A percentile compares a stretch with the other conserved stretches of the same genome.
Conservation (phyloP, 441 rosid genomes). For the Syzygium syzygioides region DNA sequence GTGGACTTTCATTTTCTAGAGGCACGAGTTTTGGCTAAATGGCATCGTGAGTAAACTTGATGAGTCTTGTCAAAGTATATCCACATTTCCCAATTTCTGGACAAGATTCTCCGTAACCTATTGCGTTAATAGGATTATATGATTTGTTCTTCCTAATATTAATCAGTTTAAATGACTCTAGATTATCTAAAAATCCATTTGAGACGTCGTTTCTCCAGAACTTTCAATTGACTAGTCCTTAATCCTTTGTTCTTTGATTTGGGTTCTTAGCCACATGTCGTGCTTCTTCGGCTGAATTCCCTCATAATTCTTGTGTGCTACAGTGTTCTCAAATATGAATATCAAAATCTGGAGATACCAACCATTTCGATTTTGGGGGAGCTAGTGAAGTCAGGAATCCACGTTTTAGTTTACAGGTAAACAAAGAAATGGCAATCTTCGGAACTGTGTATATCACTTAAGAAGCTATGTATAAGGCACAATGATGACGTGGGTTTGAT, state of each 20-base stretch:
- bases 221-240: background rate
- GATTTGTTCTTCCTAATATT: background rate
- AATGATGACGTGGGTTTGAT: background rate
- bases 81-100: background rate
- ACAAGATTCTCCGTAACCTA: background rate
- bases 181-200: background rate
- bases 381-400: constrained; percentile 30
- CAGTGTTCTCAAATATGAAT: constrained; percentile 28
- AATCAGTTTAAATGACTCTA: background rate
- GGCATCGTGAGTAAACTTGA: background rate
- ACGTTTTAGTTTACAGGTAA: constrained; percentile 46
- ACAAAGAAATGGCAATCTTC: background rate
- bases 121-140: background rate
- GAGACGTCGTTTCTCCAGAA: background rate
- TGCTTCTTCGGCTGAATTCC: background rate
- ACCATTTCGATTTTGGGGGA: constrained; percentile 26
- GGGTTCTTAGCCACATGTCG: background rate
- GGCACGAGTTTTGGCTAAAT: background rate
- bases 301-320: background rate
- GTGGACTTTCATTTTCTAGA: background rate
- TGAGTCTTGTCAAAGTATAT: background rate
- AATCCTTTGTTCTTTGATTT: background rate
- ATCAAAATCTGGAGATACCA: constrained; percentile 26
- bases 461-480: background rate
- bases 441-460: background rate